phyloP scores from a whole-genome alignment of 2,329 filamentous ascomycete species.

The Curvularia sp. region DNA sequence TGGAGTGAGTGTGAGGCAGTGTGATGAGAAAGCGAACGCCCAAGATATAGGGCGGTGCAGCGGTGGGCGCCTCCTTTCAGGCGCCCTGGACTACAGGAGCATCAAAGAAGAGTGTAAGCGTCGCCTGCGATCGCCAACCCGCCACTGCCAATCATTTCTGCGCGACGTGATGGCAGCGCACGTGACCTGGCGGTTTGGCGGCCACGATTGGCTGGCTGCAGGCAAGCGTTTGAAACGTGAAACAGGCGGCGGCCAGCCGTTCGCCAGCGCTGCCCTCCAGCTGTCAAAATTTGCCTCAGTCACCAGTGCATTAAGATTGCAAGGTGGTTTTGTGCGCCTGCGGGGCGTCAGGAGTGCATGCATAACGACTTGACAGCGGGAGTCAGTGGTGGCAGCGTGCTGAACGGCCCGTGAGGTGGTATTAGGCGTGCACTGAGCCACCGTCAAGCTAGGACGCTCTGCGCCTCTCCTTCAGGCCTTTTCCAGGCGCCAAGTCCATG shows the following conservation, averaged over 20 bases:
- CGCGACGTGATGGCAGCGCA: conserved; percentile 7
- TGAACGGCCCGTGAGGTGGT: neutral
- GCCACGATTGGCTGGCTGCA: conserved; percentile 27
- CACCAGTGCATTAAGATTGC: conserved; percentile 5
- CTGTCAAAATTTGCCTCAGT: conserved; percentile 9
- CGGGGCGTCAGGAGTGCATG: neutral
- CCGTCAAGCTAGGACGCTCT: conserved; percentile 4
- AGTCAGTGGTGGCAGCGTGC: conserved; percentile 1
- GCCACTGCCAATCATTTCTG: conserved; percentile 22
- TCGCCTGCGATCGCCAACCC: conserved; percentile 3
- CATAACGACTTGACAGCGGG: neutral
- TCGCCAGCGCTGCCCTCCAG: conserved; percentile 25
- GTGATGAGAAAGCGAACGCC: conserved; percentile 14
- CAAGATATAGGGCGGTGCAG: conserved; percentile 21
- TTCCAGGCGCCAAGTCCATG: neutral
- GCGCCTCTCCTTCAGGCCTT: conserved; percentile 1
- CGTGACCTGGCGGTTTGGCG: conserved; percentile 17
- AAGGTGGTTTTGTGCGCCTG: neutral
- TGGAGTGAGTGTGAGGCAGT: conserved; percentile 23
- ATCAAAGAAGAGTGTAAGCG: conserved; percentile 4
- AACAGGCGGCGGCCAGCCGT: conserved; percentile 29
- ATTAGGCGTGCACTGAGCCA: conserved; percentile 2
- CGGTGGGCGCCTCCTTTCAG: conserved; percentile 11
- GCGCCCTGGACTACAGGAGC: conserved; percentile 6
- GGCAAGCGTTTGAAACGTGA: conserved; percentile 36